Percentiles rank a stretch among this genome's conserved stretches.
These are phyloP conservation scores for Phytophthora idaei DNA, from an alignment of 352 stramenopile genomes.

Conservation along the genomic window DNA sequence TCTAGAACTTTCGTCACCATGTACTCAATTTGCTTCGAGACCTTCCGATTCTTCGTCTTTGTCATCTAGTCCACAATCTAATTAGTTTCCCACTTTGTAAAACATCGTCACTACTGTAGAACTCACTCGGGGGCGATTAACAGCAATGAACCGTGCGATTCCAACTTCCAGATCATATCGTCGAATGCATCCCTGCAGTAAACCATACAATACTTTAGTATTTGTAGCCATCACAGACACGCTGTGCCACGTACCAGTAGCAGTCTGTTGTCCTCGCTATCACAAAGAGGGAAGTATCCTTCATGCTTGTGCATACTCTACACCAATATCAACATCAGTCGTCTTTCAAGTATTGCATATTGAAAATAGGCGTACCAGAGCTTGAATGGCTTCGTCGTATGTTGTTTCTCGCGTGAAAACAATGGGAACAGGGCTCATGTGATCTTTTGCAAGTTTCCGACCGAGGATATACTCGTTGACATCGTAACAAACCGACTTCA, in stretches of 20 bases:
- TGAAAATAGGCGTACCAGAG: conserved; percentile 48
- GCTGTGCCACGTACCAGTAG: conserved; percentile 46
- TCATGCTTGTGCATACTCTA: conserved; percentile 72
- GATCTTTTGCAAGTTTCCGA: conserved; percentile 67
- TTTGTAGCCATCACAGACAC: not conserved
- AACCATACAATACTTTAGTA: not conserved
- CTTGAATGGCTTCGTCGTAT: conserved; percentile 71
- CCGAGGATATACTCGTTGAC: conserved; percentile 80
- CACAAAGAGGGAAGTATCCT: conserved; percentile 81
- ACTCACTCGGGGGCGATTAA: conserved; percentile 63
- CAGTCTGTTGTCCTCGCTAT: conserved; percentile 49
- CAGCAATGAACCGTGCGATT: conserved; percentile 73
- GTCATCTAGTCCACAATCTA: conserved; percentile 43
- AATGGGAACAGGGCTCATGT: conserved; percentile 62
- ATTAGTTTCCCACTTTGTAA: not conserved
- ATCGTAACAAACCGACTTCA: conserved; percentile 84
- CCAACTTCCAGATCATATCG: conserved; percentile 78
- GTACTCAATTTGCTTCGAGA: conserved; percentile 71
- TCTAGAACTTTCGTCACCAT: conserved; percentile 68
- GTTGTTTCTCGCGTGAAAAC: conserved; percentile 80
- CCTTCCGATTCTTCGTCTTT: conserved; percentile 45
- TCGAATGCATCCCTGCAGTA: conserved; percentile 62
- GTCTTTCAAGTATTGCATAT: not conserved
- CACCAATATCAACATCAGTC: not conserved
- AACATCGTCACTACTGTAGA: not conserved